phyloP scores from a whole-genome alignment of 345 rosid species.

The Eutrema heterophyllum region DNA sequence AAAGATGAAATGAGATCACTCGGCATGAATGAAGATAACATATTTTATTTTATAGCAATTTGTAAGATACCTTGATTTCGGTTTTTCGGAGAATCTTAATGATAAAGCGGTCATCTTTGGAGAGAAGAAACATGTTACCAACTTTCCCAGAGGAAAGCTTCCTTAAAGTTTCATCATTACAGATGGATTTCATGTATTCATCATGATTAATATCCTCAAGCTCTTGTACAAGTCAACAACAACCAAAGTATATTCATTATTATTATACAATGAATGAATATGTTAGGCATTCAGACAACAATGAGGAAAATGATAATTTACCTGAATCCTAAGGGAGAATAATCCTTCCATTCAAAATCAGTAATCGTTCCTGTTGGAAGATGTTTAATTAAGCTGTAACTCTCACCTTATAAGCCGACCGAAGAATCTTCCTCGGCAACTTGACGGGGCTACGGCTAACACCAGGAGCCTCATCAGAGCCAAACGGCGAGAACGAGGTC shows the following conservation, averaged over 20 bases:
- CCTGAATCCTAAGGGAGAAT: conserved; percentile 60
- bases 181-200: conserved; percentile 42
- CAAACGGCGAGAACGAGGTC: too few relatives aligned
- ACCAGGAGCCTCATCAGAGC: too few relatives aligned
- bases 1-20: not conserved
- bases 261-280: too few relatives aligned
- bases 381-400: too few relatives aligned
- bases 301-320: not conserved
- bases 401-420: too few relatives aligned
- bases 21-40: too few relatives aligned
- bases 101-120: conserved; percentile 38
- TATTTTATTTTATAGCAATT: too few relatives aligned
- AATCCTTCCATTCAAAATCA: conserved; percentile 49
- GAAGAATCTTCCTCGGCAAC: too few relatives aligned
- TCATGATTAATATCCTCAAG: conserved; percentile 39
- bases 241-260: too few relatives aligned
- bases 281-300: too few relatives aligned
- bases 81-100: conserved; percentile 48
- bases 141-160: conserved; percentile 40
- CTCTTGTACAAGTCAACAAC: conserved; percentile 40
- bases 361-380: conserved; percentile 31
- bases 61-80: conserved; percentile 43
- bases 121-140: conserved; percentile 37
- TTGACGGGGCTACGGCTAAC: too few relatives aligned
- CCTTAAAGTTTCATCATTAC: conserved; percentile 40